These are phyloP conservation scores for Aspergillus arachidicola DNA, from an alignment of 2,329 filamentous ascomycete species.

Conservation along the genomic window DNA sequence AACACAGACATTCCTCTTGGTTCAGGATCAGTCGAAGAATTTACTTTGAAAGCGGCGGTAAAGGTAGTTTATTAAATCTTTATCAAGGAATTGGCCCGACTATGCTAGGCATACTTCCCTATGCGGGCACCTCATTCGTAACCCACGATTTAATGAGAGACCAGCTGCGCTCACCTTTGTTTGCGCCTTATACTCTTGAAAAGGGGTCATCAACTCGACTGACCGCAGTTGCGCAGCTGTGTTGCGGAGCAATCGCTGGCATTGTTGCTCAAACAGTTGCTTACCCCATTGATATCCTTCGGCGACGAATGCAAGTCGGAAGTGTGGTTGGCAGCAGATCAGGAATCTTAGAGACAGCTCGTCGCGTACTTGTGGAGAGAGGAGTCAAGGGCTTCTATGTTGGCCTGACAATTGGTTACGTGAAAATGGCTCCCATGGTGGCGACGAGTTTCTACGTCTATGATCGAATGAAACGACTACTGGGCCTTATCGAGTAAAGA, in stretches of 20 bases:
- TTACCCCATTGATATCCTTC: slow-evolving; percentile 93
- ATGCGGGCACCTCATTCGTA: slow-evolving; percentile 92
- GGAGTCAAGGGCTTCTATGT: slow-evolving; percentile 87
- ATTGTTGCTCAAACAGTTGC: slow-evolving; percentile 88
- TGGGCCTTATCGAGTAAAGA: slow-evolving; percentile 57
- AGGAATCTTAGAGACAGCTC: slow-evolving; percentile 75
- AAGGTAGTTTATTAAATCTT: slow-evolving; percentile 65
- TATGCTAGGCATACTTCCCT: slow-evolving; percentile 91
- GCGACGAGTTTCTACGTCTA: slow-evolving; percentile 73
- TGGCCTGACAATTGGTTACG: slow-evolving; percentile 89
- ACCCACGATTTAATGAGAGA: slow-evolving; percentile 92
- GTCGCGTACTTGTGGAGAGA: slow-evolving; percentile 72
- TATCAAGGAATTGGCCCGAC: slow-evolving; percentile 93
- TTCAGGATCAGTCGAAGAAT: background rate
- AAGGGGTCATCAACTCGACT: slow-evolving; percentile 67
- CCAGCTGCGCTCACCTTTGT: slow-evolving; percentile 68
- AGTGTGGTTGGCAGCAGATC: slow-evolving; percentile 84
- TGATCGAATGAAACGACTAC: slow-evolving; percentile 63
- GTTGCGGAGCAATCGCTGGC: slow-evolving; percentile 81
- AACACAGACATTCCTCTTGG: slow-evolving; percentile 18
- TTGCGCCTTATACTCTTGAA: slow-evolving; percentile 69
- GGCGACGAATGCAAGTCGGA: slow-evolving; percentile 92
- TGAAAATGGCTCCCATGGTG: slow-evolving; percentile 88
- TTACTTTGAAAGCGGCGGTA: background rate
- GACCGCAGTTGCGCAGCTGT: slow-evolving; percentile 85